A percentile compares a stretch with the other conserved stretches of the same genome.
Conservation (phyloP, 2,329 filamentous ascomycete species). For the Cryphonectria carpinicola region DNA sequence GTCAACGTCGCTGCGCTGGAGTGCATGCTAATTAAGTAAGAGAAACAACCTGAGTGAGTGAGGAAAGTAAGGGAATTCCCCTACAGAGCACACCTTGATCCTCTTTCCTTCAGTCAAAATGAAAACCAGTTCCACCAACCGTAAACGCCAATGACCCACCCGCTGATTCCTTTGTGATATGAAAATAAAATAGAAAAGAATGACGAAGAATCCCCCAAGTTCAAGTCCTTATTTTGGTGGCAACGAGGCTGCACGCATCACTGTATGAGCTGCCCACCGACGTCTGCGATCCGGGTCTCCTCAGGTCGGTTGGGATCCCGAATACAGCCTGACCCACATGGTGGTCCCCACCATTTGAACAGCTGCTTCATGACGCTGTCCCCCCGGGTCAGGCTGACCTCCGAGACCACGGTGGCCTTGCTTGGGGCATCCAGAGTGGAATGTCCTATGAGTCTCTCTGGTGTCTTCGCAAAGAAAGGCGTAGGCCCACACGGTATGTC, state of each 20-base stretch:
- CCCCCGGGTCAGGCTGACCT: neutral
- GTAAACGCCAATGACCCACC: conserved; percentile 7
- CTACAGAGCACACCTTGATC: neutral
- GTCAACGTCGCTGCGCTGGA: conserved; percentile 19
- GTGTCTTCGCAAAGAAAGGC: conserved; percentile 6
- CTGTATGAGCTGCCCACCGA: conserved; percentile 8
- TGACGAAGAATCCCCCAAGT: neutral
- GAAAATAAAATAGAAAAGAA: neutral
- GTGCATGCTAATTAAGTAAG: neutral
- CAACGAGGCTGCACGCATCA: neutral
- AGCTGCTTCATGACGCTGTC: conserved; percentile 19
- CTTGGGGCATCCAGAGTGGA: neutral
- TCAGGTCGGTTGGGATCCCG: neutral
- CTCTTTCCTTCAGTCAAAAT: neutral
- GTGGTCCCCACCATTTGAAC: conserved; percentile 10
- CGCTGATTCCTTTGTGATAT: conserved; percentile 11
- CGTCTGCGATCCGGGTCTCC: neutral
- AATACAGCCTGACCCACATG: conserved; percentile 3
- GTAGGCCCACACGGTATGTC: neutral
- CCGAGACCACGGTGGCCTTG: neutral
- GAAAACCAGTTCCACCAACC: neutral
- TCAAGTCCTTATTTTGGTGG: neutral
- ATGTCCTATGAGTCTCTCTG: neutral
- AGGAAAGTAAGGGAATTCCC: neutral
- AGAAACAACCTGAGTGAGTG: neutral